phyloP scores from a whole-genome alignment of 2,329 filamentous ascomycete species.

The Colletotrichum sidae region DNA sequence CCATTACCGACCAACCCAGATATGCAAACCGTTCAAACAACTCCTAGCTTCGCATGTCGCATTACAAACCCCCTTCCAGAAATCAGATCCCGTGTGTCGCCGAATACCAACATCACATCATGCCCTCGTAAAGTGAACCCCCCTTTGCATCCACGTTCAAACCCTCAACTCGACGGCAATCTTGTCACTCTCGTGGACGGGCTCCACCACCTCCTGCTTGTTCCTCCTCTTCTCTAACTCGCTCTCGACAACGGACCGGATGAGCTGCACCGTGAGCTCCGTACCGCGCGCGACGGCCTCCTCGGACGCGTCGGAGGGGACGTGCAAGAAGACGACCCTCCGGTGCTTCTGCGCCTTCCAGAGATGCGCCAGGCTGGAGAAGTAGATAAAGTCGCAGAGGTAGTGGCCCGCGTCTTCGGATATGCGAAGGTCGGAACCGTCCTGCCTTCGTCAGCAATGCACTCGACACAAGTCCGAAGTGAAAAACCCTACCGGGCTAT shows the following conservation, averaged over 20 bases:
- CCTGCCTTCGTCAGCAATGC: slow-evolving; percentile 43
- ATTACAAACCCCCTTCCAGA: neutral
- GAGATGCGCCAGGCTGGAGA: slow-evolving; percentile 72
- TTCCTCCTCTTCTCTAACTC: slow-evolving; percentile 47
- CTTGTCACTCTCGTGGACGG: slow-evolving; percentile 25
- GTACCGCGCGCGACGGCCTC: slow-evolving; percentile 60
- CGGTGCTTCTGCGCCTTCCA: slow-evolving; percentile 57
- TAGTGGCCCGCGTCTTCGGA: slow-evolving; percentile 79
- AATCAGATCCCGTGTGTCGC: neutral
- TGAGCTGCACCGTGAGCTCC: slow-evolving; percentile 65
- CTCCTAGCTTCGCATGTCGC: neutral
- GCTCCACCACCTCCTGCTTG: slow-evolving; percentile 1
- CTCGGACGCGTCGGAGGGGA: slow-evolving; percentile 70
- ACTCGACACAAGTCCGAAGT: slow-evolving; percentile 10
- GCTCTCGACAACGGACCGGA: slow-evolving; percentile 68
- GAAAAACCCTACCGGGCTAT: slow-evolving; percentile 57
- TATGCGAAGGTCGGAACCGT: slow-evolving; percentile 62
- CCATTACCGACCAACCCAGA: neutral
- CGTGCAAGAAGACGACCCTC: slow-evolving; percentile 77
- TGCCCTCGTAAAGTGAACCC: no score
- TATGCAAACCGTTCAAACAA: neutral
- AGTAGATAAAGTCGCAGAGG: slow-evolving; percentile 84
- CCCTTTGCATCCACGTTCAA: neutral
- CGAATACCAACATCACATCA: neutral
- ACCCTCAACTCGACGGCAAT: slow-evolving; percentile 38